Percentiles rank a stretch among this genome's conserved stretches.
Evolutionary conservation across 1,139 yeast genomes (phyloP).

Genomic region (Yamadazyma sp.): DNA sequence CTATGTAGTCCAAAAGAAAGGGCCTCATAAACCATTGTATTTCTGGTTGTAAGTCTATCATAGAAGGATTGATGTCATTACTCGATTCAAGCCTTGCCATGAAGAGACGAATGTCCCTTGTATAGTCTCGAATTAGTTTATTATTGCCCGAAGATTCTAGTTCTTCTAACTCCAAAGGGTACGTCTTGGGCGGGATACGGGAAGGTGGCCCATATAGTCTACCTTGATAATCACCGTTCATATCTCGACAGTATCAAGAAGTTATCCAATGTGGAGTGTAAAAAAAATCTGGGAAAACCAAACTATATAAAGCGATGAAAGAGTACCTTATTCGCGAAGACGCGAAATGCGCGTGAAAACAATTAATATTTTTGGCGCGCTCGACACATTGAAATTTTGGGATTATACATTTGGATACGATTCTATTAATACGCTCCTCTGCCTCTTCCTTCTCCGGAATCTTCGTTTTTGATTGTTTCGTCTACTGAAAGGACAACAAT

Average conservation of each 20-base stretch:
- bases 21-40: slow-evolving; percentile 94
- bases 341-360: too few relatives aligned
- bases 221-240: too few relatives aligned
- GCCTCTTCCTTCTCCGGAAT: slow-evolving; percentile 61
- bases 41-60: slow-evolving; percentile 92
- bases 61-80: slow-evolving; percentile 52
- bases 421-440: slow-evolving; percentile 48
- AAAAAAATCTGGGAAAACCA: too few relatives aligned
- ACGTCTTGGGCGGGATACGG: too few relatives aligned
- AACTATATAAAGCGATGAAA: too few relatives aligned
- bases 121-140: too few relatives aligned
- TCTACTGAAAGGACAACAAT: slow-evolving; percentile 88
- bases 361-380: slow-evolving; percentile 12
- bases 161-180: too few relatives aligned
- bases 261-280: too few relatives aligned
- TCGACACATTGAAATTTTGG: slow-evolving; percentile 6
- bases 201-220: too few relatives aligned
- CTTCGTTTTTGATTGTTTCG: slow-evolving; percentile 87
- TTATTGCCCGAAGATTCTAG: slow-evolving; percentile 31
- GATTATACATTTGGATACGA: background rate
- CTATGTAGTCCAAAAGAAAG: slow-evolving; percentile 73
- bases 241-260: too few relatives aligned
- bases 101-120: too few relatives aligned
- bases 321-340: too few relatives aligned
- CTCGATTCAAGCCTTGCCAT: slow-evolving; percentile 31